Percentiles rank a stretch among this genome's conserved stretches.
Conservation (phyloP, 2,329 filamentous ascomycete genomes). For the Ascochyta rabiei region DNA sequence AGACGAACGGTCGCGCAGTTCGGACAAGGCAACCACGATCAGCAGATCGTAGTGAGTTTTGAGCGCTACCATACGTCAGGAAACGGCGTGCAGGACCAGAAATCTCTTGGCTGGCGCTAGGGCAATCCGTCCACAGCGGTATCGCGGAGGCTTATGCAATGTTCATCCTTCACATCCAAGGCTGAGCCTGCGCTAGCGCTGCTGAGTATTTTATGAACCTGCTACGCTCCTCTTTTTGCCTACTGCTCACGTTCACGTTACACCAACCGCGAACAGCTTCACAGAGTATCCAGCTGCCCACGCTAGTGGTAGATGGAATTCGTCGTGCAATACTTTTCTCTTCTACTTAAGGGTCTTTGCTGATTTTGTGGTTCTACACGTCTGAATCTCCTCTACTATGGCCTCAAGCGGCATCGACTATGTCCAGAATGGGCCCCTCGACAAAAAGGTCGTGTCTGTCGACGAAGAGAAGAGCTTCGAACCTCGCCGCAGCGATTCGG, state of each 20-base stretch:
- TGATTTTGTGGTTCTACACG: constrained; percentile 16
- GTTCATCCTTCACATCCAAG: constrained; percentile 8
- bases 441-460: constrained; percentile 15
- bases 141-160: constrained; percentile 20
- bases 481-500: constrained; percentile 32
- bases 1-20: background rate
- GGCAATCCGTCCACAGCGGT: constrained; percentile 6
- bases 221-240: constrained; percentile 24
- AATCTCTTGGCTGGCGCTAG: constrained; percentile 12
- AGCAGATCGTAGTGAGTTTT: background rate
- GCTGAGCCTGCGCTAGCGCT: constrained; percentile 24
- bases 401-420: constrained; percentile 45
- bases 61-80: background rate
- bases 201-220: constrained; percentile 29
- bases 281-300: constrained; percentile 4
- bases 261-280: constrained; percentile 18
- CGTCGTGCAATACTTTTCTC: constrained; percentile 40
- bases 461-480: constrained; percentile 39
- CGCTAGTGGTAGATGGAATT: constrained; percentile 40
- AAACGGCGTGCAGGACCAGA: constrained; percentile 5
- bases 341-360: constrained; percentile 43
- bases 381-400: constrained; percentile 30
- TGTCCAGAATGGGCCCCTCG: constrained; percentile 13
- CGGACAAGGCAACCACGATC: background rate
- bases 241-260: constrained; percentile 8